A percentile compares a stretch with the other conserved stretches of the same genome.
Evolutionary conservation across 2,329 filamentous ascomycete genomes (phyloP).

Genomic region (Penicillium sclerotiorum): DNA sequence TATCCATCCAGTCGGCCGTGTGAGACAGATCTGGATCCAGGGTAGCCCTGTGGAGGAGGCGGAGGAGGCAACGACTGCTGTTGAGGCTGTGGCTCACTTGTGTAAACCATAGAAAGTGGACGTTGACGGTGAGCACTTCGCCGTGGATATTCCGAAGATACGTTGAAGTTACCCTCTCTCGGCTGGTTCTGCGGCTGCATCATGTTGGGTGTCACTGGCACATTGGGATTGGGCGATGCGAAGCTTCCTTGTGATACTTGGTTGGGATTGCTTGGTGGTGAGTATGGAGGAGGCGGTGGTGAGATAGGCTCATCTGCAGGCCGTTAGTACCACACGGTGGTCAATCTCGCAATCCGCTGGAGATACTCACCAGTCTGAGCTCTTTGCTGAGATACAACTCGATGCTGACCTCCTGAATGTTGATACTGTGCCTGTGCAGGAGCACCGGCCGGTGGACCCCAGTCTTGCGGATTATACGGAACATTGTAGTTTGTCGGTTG

Average conservation of each 20-base stretch:
- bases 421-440: conserved; percentile 33
- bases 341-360: not conserved
- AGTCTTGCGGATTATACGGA: conserved; percentile 54
- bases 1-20: conserved; percentile 32
- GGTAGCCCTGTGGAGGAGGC: conserved; percentile 37
- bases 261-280: conserved; percentile 36
- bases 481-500: conserved; percentile 43
- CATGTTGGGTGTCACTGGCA: conserved; percentile 14
- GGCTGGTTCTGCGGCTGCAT: conserved; percentile 20
- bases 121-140: conserved; percentile 32
- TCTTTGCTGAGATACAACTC: conserved; percentile 29
- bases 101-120: conserved; percentile 36
- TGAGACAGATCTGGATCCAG: conserved; percentile 37
- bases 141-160: conserved; percentile 27
- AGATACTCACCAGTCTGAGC: conserved; percentile 35
- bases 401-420: conserved; percentile 32
- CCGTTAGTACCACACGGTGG: conserved; percentile 9
- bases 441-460: conserved; percentile 43
- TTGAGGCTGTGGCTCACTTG: conserved; percentile 27
- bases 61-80: conserved; percentile 39
- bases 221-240: conserved; percentile 19
- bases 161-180: conserved; percentile 22
- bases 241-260: conserved; percentile 16
- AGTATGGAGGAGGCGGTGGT: conserved; percentile 44
- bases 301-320: conserved; percentile 33